Conservation (phyloP, 2,329 filamentous ascomycete species). For the Xylaria sp. region DNA sequence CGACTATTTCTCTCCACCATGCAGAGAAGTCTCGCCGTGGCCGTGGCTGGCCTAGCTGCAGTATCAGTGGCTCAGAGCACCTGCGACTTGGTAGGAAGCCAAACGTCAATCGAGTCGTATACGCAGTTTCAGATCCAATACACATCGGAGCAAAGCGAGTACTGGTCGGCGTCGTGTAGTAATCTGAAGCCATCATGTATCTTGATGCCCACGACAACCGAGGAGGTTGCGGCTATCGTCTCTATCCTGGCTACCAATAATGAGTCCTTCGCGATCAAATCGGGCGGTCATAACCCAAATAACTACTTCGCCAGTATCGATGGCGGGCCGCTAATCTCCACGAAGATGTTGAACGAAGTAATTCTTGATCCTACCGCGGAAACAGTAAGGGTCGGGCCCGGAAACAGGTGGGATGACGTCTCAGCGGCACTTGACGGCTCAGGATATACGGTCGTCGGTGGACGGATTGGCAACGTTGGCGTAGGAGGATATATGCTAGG, state of each 20-base stretch:
- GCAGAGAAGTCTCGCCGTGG: conserved; percentile 34
- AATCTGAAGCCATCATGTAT: conserved; percentile 60
- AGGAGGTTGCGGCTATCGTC: conserved; percentile 65
- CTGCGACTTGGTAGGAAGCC: conserved; percentile 52
- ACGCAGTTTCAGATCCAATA: conserved; percentile 51
- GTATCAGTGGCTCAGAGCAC: conserved; percentile 45
- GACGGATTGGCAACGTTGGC: conserved; percentile 59
- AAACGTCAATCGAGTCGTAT: conserved; percentile 50
- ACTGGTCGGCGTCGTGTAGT: conserved; percentile 59
- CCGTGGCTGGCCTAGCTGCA: conserved; percentile 36
- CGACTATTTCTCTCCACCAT: conserved; percentile 38
- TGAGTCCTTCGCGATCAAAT: conserved; percentile 65
- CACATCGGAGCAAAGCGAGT: conserved; percentile 53
- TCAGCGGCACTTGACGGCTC: conserved; percentile 54
- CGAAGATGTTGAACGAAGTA: conserved; percentile 57
- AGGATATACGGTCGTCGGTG: conserved; percentile 57
- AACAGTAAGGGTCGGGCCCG: conserved; percentile 58
- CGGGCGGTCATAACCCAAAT: conserved; percentile 68
- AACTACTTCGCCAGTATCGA: conserved; percentile 63
- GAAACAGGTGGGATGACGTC: conserved; percentile 58
- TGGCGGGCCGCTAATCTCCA: conserved; percentile 61
- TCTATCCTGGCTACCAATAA: conserved; percentile 59
- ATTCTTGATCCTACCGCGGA: conserved; percentile 52
- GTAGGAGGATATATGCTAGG: conserved; percentile 64
- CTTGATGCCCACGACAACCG: conserved; percentile 58